Conservation (phyloP, 2,329 filamentous ascomycete genomes). For the Atkinsonella texensis region DNA sequence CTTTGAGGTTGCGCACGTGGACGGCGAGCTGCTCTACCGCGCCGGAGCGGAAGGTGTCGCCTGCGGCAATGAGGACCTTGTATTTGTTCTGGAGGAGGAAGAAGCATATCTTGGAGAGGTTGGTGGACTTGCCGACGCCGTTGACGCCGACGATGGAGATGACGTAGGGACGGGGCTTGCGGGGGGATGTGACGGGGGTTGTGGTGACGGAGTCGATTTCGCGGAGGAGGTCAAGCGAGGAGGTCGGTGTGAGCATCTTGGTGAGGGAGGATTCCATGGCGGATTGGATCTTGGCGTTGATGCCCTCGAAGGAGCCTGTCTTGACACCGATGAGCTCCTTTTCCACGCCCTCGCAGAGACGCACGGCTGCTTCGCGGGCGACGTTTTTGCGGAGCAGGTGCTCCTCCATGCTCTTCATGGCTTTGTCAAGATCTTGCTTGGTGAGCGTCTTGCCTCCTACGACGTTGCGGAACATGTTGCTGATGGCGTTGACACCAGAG, state of each 20-base stretch:
- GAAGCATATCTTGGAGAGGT: slow-evolving; percentile 94
- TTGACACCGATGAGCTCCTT: slow-evolving; percentile 81
- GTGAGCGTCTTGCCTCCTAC: slow-evolving; percentile 89
- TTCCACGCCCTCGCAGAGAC: slow-evolving; percentile 84
- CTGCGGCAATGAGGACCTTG: slow-evolving; percentile 84
- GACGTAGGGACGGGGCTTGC: slow-evolving; percentile 71
- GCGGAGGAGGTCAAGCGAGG: slow-evolving; percentile 84
- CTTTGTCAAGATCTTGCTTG: slow-evolving; percentile 78
- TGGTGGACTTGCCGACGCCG: slow-evolving; percentile 95
- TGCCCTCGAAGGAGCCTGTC: slow-evolving; percentile 82
- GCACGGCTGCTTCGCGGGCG: slow-evolving; percentile 82
- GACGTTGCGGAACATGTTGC: slow-evolving; percentile 85
- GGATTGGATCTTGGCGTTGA: slow-evolving; percentile 69
- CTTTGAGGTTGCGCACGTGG: slow-evolving; percentile 85
- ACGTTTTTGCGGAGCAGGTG: slow-evolving; percentile 94
- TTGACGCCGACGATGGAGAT: slow-evolving; percentile 98
- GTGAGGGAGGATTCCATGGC: slow-evolving; percentile 88
- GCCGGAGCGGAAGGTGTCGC: slow-evolving; percentile 92
- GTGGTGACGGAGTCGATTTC: slow-evolving; percentile 74
- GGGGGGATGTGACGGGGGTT: slow-evolving; percentile 50
- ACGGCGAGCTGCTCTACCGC: slow-evolving; percentile 95
- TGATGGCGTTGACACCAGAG: slow-evolving; percentile 69
- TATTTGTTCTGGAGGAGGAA: slow-evolving; percentile 97
- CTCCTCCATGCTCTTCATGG: slow-evolving; percentile 92
- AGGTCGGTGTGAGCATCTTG: slow-evolving; percentile 92